A percentile compares a stretch with the other conserved stretches of the same genome.
Evolutionary conservation across 1,284 basidiomycete species (phyloP).

Genomic region (Tilletia indica): DNA sequence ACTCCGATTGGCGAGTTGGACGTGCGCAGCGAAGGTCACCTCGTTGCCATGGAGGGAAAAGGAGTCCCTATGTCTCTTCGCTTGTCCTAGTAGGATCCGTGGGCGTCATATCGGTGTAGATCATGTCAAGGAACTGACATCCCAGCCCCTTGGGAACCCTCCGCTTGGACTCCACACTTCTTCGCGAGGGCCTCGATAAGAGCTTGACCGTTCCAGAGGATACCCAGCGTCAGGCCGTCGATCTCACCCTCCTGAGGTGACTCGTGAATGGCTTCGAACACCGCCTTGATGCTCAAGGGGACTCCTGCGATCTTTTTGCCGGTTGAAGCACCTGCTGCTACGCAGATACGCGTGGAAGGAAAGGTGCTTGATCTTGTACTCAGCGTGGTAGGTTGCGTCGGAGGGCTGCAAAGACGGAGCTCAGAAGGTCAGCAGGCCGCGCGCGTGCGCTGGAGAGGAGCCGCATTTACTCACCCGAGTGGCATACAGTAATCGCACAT

Average conservation of each 20-base stretch:
- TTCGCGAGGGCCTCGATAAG: conserved; percentile 73
- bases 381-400: conserved; percentile 82
- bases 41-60: no score
- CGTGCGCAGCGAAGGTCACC: no score
- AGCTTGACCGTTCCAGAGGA: conserved; percentile 91
- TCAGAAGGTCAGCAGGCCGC: neutral
- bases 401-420: conserved; percentile 65
- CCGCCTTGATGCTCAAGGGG: no score
- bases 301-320: conserved; percentile 66
- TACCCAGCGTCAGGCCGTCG: no score
- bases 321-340: no score
- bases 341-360: conserved; percentile 91
- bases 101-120: conserved; percentile 92
- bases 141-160: conserved; percentile 66
- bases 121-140: conserved; percentile 84
- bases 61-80: conserved; percentile 97
- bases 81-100: no score
- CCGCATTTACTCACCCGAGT: conserved; percentile 63
- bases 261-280: no score
- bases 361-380: conserved; percentile 91
- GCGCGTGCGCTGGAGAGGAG: no score
- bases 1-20: conserved; percentile 79
- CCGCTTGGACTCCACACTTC: conserved; percentile 65
- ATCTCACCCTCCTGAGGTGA: no score
- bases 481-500: conserved; percentile 99